Percentiles rank a stretch among this genome's conserved stretches.
phyloP scores from a whole-genome alignment of 768 basidiomycete species.

The Termitomyces sp. region DNA sequence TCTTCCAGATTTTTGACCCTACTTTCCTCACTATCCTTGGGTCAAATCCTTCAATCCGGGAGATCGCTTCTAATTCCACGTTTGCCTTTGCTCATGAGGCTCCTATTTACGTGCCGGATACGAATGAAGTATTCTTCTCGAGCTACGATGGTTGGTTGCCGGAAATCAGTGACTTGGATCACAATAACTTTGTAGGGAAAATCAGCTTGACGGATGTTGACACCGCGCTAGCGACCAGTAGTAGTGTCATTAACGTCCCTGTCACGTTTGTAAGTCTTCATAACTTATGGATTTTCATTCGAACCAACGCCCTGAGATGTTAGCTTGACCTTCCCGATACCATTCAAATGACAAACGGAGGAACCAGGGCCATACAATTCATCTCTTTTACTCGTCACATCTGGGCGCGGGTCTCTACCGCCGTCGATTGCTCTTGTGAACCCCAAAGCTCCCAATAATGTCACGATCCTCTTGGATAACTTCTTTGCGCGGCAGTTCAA shows the following conservation, averaged over 20 bases:
- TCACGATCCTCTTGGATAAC: conserved; percentile 70
- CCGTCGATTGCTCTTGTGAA: conserved; percentile 62
- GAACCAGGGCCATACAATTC: conserved; percentile 58
- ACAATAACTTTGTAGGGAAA: conserved; percentile 59
- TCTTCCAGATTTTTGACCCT: conserved; percentile 49
- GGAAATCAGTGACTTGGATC: conserved; percentile 55
- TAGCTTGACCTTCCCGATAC: conserved; percentile 54
- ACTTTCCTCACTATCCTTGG: conserved; percentile 61
- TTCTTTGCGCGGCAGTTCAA: conserved; percentile 79
- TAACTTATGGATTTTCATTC: neutral
- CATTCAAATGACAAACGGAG: conserved; percentile 68
- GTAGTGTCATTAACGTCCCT: conserved; percentile 39
- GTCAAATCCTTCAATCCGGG: conserved; percentile 44
- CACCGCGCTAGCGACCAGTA: conserved; percentile 30
- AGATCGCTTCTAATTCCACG: conserved; percentile 53
- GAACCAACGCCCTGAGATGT: neutral
- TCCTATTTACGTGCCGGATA: conserved; percentile 58
- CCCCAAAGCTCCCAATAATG: conserved; percentile 56
- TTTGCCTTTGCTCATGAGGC: conserved; percentile 83
- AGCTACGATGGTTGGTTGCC: conserved; percentile 63
- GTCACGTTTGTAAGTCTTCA: conserved; percentile 32
- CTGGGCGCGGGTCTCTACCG: conserved; percentile 58
- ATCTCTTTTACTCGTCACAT: conserved; percentile 55
- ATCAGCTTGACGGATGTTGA: conserved; percentile 57
- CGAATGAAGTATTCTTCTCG: conserved; percentile 67